Conservation (phyloP, 352 stramenopile species). For the Phytophthora litchii region DNA sequence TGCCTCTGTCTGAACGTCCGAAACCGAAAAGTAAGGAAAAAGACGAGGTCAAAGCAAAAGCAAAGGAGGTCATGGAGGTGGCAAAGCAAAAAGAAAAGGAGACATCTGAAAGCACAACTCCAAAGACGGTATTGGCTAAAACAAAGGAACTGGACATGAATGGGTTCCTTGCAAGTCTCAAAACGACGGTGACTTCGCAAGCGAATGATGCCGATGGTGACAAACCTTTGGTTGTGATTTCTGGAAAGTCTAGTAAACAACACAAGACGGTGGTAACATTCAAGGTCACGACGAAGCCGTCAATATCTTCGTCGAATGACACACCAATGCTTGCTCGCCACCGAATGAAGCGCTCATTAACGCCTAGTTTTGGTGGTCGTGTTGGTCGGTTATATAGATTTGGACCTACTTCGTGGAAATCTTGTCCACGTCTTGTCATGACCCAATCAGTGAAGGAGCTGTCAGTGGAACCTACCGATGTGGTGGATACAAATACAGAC, state of each 20-base stretch:
- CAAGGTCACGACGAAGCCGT: conserved; percentile 27
- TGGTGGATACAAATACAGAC: not conserved
- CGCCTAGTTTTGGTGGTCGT: conserved; percentile 39
- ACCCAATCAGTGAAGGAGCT: conserved; percentile 32
- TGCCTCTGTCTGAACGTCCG: conserved; percentile 48
- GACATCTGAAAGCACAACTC: conserved; percentile 11
- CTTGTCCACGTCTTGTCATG: conserved; percentile 38
- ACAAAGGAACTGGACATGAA: conserved; percentile 70
- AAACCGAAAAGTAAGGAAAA: conserved; percentile 40
- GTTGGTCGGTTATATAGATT: conserved; percentile 49
- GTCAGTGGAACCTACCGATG: conserved; percentile 10
- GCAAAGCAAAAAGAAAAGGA: conserved; percentile 19
- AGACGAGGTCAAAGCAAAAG: conserved; percentile 32
- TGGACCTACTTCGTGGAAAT: conserved; percentile 21
- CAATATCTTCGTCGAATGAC: conserved; percentile 1
- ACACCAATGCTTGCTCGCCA: conserved; percentile 4
- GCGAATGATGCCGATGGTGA: conserved; percentile 3
- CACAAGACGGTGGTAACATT: conserved; percentile 47
- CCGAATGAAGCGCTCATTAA: conserved; percentile 33
- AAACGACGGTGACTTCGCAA: conserved; percentile 38
- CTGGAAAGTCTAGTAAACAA: conserved; percentile 21
- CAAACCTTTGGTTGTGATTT: conserved; percentile 20
- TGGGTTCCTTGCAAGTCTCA: conserved; percentile 65
- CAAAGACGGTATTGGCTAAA: conserved; percentile 30
- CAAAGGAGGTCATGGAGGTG: conserved; percentile 19